Conservation (phyloP, 75 land plant genomes). For the Larix kaempferi region DNA sequence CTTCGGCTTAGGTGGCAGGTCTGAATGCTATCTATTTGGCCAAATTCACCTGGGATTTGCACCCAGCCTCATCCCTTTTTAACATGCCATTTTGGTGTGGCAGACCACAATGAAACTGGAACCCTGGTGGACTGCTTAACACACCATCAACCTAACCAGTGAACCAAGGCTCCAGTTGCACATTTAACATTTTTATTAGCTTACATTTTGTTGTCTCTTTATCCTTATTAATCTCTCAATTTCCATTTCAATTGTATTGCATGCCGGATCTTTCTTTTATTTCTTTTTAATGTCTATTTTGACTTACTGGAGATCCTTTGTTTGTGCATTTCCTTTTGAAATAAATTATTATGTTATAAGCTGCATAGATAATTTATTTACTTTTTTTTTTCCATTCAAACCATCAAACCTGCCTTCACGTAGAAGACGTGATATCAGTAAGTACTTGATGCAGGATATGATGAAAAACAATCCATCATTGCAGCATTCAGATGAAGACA, state of each 20-base stretch:
- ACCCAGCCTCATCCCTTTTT: too few species aligned
- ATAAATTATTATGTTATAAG: neutral
- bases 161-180: too few species aligned
- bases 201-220: neutral
- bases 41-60: too few species aligned
- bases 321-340: neutral
- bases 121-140: too few species aligned
- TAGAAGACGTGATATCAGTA: neutral
- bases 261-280: neutral
- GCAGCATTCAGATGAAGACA: neutral
- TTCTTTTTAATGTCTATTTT: neutral
- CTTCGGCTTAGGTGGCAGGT: too few species aligned
- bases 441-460: slow-evolving; percentile 3
- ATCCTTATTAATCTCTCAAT: neutral
- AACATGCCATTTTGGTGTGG: too few species aligned
- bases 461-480: slow-evolving; percentile 6
- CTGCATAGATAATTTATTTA: neutral
- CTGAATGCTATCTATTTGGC: too few species aligned
- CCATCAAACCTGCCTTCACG: neutral
- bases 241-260: neutral
- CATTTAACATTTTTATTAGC: neutral
- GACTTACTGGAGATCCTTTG: neutral
- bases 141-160: too few species aligned
- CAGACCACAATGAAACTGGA: too few species aligned
- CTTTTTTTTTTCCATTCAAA: neutral